A percentile compares a stretch with the other conserved stretches of the same genome.
These are phyloP conservation scores for Nyctanthes arbortristis DNA, from an alignment of 257 asterid species.

Conservation along the genomic window DNA sequence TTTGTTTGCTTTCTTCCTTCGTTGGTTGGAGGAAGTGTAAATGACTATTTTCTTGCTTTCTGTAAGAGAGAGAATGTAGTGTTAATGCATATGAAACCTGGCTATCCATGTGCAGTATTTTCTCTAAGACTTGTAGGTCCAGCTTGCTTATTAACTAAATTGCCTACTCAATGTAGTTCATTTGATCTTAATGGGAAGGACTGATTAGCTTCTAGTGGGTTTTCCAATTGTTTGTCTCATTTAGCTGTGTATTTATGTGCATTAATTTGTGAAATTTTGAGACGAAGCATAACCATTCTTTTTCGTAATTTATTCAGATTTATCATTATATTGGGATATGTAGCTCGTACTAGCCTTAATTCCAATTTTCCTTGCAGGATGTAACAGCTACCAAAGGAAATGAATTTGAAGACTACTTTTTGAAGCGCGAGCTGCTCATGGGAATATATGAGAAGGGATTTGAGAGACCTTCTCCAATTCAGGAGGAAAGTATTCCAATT, in stretches of 20 bases:
- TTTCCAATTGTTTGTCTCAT: neutral
- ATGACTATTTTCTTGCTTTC: neutral
- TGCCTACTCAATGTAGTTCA: neutral
- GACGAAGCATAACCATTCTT: neutral
- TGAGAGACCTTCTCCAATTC: constrained; percentile 92
- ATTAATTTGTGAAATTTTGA: neutral
- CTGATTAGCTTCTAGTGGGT: neutral
- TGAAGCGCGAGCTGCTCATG: constrained; percentile 89
- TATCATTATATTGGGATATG: neutral
- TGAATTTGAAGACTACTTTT: constrained; percentile 86
- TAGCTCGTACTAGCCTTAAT: neutral
- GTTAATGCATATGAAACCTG: neutral
- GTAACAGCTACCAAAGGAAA: constrained; percentile 95
- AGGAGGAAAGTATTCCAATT: constrained; percentile 95
- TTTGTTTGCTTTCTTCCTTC: neutral
- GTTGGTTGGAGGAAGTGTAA: neutral
- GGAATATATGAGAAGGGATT: constrained; percentile 96
- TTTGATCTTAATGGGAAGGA: neutral
- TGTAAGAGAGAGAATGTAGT: neutral
- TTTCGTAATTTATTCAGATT: neutral
- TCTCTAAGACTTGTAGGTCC: neutral
- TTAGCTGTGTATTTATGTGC: neutral
- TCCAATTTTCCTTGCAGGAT: constrained; percentile 49
- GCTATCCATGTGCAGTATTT: neutral
- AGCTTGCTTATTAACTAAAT: neutral